Percentiles rank a stretch among this genome's conserved stretches.
These are phyloP conservation scores for Auricularia sp. DNA, from an alignment of 768 basidiomycete species.

Conservation along the genomic window DNA sequence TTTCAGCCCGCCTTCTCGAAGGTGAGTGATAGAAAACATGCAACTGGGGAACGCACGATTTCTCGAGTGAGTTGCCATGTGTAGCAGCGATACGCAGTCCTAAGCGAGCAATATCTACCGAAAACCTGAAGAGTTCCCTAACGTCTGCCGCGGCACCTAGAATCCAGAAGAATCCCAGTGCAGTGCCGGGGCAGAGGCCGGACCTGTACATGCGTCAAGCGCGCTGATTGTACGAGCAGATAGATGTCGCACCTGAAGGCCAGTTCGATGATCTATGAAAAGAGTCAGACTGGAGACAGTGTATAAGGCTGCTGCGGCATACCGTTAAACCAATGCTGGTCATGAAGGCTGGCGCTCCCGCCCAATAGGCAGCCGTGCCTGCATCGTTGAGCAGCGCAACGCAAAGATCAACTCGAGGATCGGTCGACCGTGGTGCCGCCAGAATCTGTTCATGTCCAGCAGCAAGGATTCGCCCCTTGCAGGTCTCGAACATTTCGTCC, in stretches of 20 bases:
- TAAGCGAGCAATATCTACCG: constrained; percentile 54
- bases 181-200: constrained; percentile 60
- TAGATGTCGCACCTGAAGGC: constrained; percentile 40
- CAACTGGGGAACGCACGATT: background rate
- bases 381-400: constrained; percentile 61
- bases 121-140: constrained; percentile 45
- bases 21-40: background rate
- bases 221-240: background rate
- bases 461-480: constrained; percentile 60
- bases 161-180: constrained; percentile 65
- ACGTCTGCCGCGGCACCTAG: constrained; percentile 21
- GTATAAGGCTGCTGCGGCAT: constrained; percentile 13
- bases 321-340: constrained; percentile 62
- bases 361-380: constrained; percentile 66
- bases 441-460: constrained; percentile 63
- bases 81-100: constrained; percentile 58
- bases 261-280: constrained; percentile 47
- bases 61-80: constrained; percentile 28
- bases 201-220: constrained; percentile 26
- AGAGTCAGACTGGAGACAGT: background rate
- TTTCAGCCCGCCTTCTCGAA: background rate
- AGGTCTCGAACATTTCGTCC: constrained; percentile 56
- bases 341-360: constrained; percentile 40
- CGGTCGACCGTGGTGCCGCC: constrained; percentile 48
- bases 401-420: constrained; percentile 49